Percentiles rank a stretch among this genome's conserved stretches.
Evolutionary conservation across 345 rosid species (phyloP).

Genomic region (Schrenkiella parvula): DNA sequence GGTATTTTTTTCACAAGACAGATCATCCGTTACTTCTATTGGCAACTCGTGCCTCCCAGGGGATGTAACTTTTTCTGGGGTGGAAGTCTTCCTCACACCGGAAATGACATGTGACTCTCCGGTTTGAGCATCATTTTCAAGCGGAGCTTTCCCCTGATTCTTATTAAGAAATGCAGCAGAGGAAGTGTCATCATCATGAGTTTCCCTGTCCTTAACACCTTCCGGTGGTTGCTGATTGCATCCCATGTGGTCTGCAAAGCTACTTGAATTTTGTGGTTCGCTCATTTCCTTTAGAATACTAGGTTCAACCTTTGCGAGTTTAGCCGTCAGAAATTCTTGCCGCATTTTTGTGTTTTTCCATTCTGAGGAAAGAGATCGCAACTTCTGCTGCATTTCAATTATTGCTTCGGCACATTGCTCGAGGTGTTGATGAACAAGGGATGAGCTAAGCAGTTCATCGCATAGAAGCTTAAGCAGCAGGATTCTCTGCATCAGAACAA

Average conservation of each 20-base stretch:
- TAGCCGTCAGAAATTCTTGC: constrained; percentile 61
- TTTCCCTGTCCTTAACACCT: constrained; percentile 29
- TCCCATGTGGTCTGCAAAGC: constrained; percentile 5
- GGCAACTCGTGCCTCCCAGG: constrained; percentile 30
- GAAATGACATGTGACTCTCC: constrained; percentile 28
- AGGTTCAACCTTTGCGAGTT: constrained; percentile 50
- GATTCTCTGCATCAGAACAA: constrained; percentile 62
- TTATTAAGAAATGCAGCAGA: constrained; percentile 30
- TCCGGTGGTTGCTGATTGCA: constrained; percentile 34
- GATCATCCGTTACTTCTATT: constrained; percentile 32
- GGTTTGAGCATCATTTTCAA: constrained; percentile 29
- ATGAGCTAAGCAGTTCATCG: constrained; percentile 83
- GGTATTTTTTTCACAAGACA: constrained; percentile 33
- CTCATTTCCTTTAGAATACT: constrained; percentile 36
- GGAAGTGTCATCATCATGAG: constrained; percentile 30
- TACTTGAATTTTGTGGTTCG: constrained; percentile 32
- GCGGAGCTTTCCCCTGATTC: constrained; percentile 17
- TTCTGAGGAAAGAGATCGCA: constrained; percentile 64
- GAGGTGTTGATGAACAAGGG: constrained; percentile 82
- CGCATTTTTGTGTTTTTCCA: constrained; percentile 64
- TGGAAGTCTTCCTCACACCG: constrained; percentile 32
- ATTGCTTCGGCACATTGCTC: constrained; percentile 79
- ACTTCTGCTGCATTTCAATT: constrained; percentile 79
- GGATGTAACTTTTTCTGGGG: constrained; percentile 37
- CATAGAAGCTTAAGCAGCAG: constrained; percentile 77